phyloP scores from a whole-genome alignment of 2,329 filamentous ascomycete genomes.

The Botrytis galanthina region DNA sequence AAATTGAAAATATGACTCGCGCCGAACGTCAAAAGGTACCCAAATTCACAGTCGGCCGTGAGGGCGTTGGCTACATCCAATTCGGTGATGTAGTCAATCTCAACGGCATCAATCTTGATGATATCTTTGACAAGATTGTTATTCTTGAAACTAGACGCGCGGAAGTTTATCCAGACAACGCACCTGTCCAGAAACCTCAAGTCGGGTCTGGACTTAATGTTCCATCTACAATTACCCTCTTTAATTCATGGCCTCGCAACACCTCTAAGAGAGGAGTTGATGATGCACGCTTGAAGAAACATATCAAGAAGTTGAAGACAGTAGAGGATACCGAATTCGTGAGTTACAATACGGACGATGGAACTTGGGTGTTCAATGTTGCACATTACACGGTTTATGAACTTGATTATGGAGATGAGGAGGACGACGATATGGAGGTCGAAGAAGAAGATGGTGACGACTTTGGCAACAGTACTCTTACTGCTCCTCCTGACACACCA shows the following conservation, averaged over 20 bases:
- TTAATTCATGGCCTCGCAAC: slow-evolving; percentile 88
- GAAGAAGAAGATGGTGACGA: slow-evolving; percentile 48
- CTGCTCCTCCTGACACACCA: slow-evolving; percentile 44
- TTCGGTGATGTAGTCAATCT: slow-evolving; percentile 85
- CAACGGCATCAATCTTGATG: slow-evolving; percentile 72
- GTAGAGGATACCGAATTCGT: slow-evolving; percentile 81
- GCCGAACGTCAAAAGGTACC: slow-evolving; percentile 72
- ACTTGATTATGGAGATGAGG: slow-evolving; percentile 72
- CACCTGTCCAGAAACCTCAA: slow-evolving; percentile 70
- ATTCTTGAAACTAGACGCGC: slow-evolving; percentile 73
- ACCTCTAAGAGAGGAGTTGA: slow-evolving; percentile 60
- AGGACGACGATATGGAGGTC: slow-evolving; percentile 62
- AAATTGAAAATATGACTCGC: slow-evolving; percentile 76
- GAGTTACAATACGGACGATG: slow-evolving; percentile 73
- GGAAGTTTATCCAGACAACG: slow-evolving; percentile 72
- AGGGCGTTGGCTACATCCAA: slow-evolving; percentile 74
- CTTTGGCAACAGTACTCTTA: slow-evolving; percentile 50
- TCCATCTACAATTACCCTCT: slow-evolving; percentile 79
- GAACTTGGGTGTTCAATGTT: slow-evolving; percentile 89
- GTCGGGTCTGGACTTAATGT: slow-evolving; percentile 89
- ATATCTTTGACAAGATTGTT: slow-evolving; percentile 76
- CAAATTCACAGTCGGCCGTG: slow-evolving; percentile 77
- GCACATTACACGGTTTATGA: slow-evolving; percentile 96
- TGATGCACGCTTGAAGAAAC: slow-evolving; percentile 71
- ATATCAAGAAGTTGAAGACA: slow-evolving; percentile 75